Evolutionary conservation across 371 early-diverging fungal species (phyloP).

Genomic region (Apophysomyces ossiformis): DNA sequence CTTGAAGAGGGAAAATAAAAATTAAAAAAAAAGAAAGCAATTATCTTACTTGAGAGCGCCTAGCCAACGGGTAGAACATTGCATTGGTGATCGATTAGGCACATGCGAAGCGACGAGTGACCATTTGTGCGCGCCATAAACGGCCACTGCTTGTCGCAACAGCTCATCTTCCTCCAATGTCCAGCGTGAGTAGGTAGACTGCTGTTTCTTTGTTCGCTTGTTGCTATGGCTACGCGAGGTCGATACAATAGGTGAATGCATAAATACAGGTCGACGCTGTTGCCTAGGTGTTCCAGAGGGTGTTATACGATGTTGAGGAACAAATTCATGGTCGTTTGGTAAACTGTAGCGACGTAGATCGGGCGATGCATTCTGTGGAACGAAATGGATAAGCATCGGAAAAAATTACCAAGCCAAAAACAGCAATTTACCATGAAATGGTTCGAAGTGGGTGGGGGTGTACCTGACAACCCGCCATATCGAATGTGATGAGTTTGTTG

Average conservation of each 20-base stretch:
- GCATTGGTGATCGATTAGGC: constrained; percentile 54
- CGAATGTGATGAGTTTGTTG: not conserved
- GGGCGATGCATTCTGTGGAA: not conserved
- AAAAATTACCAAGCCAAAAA: not conserved
- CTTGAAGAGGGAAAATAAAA: not conserved
- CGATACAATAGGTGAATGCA: constrained; percentile 39
- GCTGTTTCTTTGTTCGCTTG: constrained; percentile 36
- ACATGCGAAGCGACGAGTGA: constrained; percentile 47
- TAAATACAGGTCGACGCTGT: constrained; percentile 2
- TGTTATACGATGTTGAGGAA: constrained; percentile 7
- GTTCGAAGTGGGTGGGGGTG: constrained; percentile 1
- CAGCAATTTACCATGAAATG: not conserved
- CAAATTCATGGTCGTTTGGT: constrained; percentile 6
- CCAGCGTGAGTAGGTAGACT: constrained; percentile 31
- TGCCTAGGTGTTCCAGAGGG: constrained; percentile 4
- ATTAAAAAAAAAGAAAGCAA: not conserved
- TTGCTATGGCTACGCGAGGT: constrained; percentile 37
- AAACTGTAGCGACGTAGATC: constrained; percentile 8
- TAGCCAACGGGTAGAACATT: constrained; percentile 58
- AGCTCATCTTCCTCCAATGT: constrained; percentile 30
- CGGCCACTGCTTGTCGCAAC: constrained; percentile 27
- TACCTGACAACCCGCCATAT: constrained; percentile 3
- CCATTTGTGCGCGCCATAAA: constrained; percentile 53
- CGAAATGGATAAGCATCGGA: not conserved
- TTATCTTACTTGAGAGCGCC: constrained; percentile 51